Evolutionary conservation across 208 protist genomes (phyloP).

Genomic region (Leishmania arabica): DNA sequence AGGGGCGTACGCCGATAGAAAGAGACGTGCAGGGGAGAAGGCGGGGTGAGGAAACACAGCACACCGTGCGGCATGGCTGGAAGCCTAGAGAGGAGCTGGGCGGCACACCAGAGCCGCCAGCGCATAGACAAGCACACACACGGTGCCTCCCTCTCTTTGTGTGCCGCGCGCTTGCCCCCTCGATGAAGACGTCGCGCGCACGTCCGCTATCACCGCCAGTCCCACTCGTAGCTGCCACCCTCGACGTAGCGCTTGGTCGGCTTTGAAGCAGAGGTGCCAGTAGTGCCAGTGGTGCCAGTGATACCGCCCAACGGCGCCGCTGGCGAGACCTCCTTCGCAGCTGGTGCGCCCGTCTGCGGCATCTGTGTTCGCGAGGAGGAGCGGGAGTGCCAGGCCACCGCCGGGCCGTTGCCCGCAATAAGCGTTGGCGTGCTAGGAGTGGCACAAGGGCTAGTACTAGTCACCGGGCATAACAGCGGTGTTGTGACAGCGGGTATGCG

Average conservation of each 20-base stretch:
- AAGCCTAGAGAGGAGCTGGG: neutral
- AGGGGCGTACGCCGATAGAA: neutral
- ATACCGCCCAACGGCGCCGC: neutral
- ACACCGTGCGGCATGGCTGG: neutral
- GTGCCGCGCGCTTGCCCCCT: neutral
- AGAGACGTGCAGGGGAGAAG: neutral
- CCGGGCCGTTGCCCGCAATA: neutral
- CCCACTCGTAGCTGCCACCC: conserved; percentile 54
- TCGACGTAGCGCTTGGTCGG: conserved; percentile 44
- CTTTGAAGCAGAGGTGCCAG: conserved; percentile 6
- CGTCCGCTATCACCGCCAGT: conserved; percentile 31
- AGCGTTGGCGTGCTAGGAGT: neutral
- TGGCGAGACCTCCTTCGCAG: neutral
- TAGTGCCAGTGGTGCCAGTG: neutral
- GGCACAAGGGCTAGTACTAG: neutral
- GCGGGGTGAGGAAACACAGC: neutral
- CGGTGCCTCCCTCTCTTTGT: neutral
- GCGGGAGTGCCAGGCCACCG: conserved; percentile 4
- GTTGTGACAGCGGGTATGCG: neutral
- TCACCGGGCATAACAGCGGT: neutral
- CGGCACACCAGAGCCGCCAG: neutral
- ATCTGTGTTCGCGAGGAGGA: conserved; percentile 16
- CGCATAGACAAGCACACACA: neutral
- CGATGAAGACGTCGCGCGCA: neutral
- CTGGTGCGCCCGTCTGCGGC: neutral